phyloP scores from a whole-genome alignment of 2,329 filamentous ascomycete species.

The Aurifilum marmelostoma region DNA sequence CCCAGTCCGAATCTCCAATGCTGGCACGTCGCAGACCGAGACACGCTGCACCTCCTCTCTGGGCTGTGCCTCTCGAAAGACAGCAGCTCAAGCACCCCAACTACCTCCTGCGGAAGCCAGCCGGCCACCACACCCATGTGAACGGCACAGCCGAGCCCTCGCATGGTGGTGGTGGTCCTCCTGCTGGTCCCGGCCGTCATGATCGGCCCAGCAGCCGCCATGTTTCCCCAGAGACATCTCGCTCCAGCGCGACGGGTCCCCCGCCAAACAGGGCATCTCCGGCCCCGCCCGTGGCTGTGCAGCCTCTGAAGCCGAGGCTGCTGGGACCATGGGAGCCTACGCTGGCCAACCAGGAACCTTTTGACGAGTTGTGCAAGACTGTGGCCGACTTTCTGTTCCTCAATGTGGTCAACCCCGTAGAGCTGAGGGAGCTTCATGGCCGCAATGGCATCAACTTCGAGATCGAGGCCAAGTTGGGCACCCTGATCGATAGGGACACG shows the following conservation, averaged over 20 bases:
- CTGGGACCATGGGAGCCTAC: conserved; percentile 67
- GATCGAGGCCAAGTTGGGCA: conserved; percentile 92
- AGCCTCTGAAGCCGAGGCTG: conserved; percentile 33
- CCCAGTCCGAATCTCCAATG: conserved; percentile 39
- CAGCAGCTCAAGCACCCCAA: conserved; percentile 48
- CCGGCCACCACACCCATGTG: conserved; percentile 35
- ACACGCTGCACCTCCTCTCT: conserved; percentile 48
- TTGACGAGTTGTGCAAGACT: conserved; percentile 73
- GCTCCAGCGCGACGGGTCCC: conserved; percentile 34
- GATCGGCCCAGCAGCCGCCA: conserved; percentile 46
- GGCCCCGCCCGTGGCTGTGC: conserved; percentile 24
- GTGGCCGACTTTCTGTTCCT: conserved; percentile 83
- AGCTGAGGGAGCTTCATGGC: conserved; percentile 64
- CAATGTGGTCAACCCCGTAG: conserved; percentile 69
- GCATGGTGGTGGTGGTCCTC: background rate
- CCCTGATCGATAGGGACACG: conserved; percentile 73
- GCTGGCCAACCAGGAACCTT: conserved; percentile 70
- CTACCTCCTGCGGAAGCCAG: conserved; percentile 47
- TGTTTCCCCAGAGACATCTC: conserved; percentile 50
- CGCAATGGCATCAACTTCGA: conserved; percentile 71
- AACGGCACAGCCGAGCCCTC: conserved; percentile 44
- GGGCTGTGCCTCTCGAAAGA: conserved; percentile 50
- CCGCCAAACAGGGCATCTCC: conserved; percentile 33
- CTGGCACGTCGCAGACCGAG: conserved; percentile 44
- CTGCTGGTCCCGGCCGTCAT: conserved; percentile 15